Conservation (phyloP, 805 yeast genomes). For the Millerozyma miso region DNA sequence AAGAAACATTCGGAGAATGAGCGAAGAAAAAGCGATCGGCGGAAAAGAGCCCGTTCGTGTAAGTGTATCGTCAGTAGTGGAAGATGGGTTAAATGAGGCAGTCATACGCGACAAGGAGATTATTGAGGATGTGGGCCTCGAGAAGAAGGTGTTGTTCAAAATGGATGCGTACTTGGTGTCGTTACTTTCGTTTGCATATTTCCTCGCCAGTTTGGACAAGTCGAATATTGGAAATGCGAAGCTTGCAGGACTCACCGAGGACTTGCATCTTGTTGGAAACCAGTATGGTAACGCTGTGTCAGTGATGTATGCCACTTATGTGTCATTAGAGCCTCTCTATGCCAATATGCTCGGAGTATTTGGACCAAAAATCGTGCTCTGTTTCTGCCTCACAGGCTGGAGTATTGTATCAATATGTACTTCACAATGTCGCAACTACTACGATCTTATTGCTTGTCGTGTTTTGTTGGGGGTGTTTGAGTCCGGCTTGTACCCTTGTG, state of each 20-base stretch:
- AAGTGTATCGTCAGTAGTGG: not conserved
- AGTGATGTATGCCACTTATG: conserved; percentile 46
- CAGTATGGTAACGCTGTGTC: conserved; percentile 44
- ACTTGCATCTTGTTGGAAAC: conserved; percentile 30
- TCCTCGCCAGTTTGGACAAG: conserved; percentile 48
- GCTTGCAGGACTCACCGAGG: conserved; percentile 47
- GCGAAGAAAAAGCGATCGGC: not conserved
- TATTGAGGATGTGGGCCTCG: conserved; percentile 1
- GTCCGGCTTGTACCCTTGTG: conserved; percentile 48
- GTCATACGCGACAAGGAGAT: not conserved
- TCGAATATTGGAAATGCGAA: conserved; percentile 59
- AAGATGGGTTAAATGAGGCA: not conserved
- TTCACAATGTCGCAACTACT: conserved; percentile 34
- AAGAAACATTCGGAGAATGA: not conserved
- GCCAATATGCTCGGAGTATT: conserved; percentile 33
- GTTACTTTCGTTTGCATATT: conserved; percentile 19
- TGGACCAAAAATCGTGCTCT: conserved; percentile 24
- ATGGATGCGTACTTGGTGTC: conserved; percentile 2
- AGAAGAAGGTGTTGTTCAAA: conserved; percentile 1
- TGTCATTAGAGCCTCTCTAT: conserved; percentile 35
- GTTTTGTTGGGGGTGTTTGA: conserved; percentile 51
- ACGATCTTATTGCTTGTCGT: conserved; percentile 43
- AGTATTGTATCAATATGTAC: conserved; percentile 17
- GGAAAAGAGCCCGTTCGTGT: not conserved
- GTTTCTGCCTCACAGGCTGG: conserved; percentile 34